Percentiles rank a stretch among this genome's conserved stretches.
These are phyloP conservation scores for Vitis rotundifolia DNA, from an alignment of 164 flowering plant genomes.

Conservation along the genomic window DNA sequence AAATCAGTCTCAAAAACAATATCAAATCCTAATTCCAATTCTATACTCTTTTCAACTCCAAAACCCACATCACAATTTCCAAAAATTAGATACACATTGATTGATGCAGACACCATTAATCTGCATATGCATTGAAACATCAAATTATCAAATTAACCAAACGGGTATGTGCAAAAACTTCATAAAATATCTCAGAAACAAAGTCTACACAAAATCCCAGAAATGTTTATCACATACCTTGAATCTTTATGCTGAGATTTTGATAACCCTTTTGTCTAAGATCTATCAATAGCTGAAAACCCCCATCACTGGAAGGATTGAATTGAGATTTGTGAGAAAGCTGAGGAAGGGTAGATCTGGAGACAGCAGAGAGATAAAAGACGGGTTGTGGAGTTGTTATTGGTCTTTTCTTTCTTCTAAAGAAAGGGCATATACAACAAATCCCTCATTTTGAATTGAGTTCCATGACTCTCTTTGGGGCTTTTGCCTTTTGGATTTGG, in stretches of 20 bases:
- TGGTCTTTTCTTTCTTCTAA: background rate
- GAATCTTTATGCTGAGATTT: background rate
- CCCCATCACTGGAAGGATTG: background rate
- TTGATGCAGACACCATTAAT: constrained; percentile 48
- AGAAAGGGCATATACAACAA: background rate
- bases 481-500: background rate
- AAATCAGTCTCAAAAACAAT: constrained; percentile 15
- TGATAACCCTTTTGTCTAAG: background rate
- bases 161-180: constrained; percentile 21
- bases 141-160: constrained; percentile 4
- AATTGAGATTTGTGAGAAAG: constrained; percentile 3
- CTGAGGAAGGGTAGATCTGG: constrained; percentile 12
- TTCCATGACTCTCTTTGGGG: constrained; percentile 6
- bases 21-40: constrained; percentile 18
- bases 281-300: background rate
- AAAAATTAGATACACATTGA: constrained; percentile 25
- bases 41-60: constrained; percentile 20
- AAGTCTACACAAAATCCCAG: background rate
- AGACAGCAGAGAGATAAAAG: background rate
- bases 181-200: constrained; percentile 26
- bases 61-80: constrained; percentile 26
- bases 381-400: constrained; percentile 1
- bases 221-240: constrained; percentile 2
- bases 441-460: constrained; percentile 5
- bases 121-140: constrained; percentile 18